These are phyloP conservation scores for Gaultheria prostrata DNA, from an alignment of 148 eudicot genomes.

Conservation along the genomic window DNA sequence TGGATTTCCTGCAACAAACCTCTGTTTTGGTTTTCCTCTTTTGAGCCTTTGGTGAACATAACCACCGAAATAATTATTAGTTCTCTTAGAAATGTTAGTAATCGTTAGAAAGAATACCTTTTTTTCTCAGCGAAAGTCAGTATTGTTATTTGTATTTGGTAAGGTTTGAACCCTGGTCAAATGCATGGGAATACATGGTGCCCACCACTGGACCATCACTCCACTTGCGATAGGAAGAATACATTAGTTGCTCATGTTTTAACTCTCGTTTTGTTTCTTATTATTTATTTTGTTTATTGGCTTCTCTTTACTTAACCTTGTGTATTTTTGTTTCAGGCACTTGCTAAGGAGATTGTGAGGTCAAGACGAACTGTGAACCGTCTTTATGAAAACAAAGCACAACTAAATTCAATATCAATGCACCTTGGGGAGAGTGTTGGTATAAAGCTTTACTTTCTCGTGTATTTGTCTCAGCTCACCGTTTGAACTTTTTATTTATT, in stretches of 20 bases:
- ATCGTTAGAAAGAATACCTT: background rate
- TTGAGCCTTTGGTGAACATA: background rate
- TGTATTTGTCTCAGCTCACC: background rate
- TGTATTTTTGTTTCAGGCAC: conserved; percentile 52
- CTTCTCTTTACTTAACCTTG: background rate
- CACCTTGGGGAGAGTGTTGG: conserved; percentile 99
- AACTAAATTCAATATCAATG: conserved; percentile 96
- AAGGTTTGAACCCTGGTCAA: no score
- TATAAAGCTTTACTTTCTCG: conserved; percentile 30
- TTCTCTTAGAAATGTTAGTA: background rate
- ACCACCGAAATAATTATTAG: background rate
- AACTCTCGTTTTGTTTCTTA: background rate
- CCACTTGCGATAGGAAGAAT: no score
- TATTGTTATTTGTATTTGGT: no score
- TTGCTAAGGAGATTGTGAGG: conserved; percentile 86
- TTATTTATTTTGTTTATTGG: background rate
- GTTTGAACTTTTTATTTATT: background rate
- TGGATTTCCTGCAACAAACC: background rate
- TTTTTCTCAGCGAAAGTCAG: no score
- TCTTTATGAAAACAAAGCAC: conserved; percentile 94
- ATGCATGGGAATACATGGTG: no score
- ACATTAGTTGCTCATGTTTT: background rate
- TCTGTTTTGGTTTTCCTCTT: background rate
- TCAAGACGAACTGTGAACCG: conserved; percentile 92
- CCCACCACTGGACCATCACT: no score